Base-by-base conservation (phyloP, 83 land plant species). In the Isoetes engelmannii region DNA sequence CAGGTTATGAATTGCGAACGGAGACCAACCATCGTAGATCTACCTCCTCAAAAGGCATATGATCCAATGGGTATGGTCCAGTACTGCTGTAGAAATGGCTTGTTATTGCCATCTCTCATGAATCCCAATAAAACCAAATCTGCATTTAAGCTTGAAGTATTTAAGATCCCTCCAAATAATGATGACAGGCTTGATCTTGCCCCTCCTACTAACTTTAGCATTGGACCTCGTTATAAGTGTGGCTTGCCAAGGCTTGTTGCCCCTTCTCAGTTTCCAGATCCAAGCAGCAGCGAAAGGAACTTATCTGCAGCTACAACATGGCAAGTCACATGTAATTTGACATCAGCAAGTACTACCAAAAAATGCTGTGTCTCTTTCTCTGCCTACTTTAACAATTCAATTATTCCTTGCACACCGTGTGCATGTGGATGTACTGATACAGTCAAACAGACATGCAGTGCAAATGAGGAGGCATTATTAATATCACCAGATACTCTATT, bases 351-450 rank as follows among this genome's bases (percentile, higher is more conserved):
- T 43, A 49, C 59, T 5, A 56, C 84, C 7, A 75, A 55, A 55
- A 74, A 72, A 21, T 90, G 96, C 74, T 90, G 96, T 59, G 92
- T 90, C 44, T 85, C 92, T 21, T 90, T 81, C 83, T 90, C 96
- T 5, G 82, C 89, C 18, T 90, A 60, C 82, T 79, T 80, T 72
- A 84, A 88, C 51, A 83, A 79, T 44, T 85, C 92, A 1, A 89
- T 76, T 4, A 51, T 86, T 15, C 92, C 92, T 5, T 89, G 92
- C 65, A 65, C 54, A 21, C 84, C 90, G 4, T 90, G 93, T 67
- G 87, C 92, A 4, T 90, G 96, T 54, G 92, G 92, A 15, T 85
- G 87, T 56, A 59, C 79, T 4, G 48, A 59, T 5, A 75, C 45
- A 7, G 19, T 69, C 15, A 13, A 9, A 0, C 73, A 68, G 4